These are phyloP conservation scores for Pseudogymnoascus destructans DNA, from an alignment of 2,329 filamentous ascomycete genomes.

Conservation along the genomic window DNA sequence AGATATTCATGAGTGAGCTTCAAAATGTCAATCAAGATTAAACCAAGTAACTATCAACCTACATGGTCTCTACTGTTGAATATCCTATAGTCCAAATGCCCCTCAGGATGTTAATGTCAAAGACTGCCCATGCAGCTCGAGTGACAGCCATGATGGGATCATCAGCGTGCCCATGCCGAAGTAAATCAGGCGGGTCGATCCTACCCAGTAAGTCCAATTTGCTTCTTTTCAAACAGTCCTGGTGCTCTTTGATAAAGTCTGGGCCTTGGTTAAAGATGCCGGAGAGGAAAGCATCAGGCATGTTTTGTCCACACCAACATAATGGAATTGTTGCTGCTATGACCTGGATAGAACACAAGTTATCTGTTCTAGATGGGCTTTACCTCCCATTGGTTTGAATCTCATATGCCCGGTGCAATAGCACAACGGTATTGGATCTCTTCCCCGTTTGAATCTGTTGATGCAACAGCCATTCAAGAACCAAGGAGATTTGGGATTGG, in stretches of 20 bases:
- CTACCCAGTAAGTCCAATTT: neutral
- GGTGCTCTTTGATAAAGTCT: neutral
- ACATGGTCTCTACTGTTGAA: neutral
- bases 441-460: neutral
- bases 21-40: neutral
- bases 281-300: neutral
- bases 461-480: neutral
- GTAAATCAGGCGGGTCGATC: neutral
- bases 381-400: neutral
- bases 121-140: neutral
- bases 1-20: neutral
- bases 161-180: neutral
- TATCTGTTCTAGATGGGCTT: neutral
- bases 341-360: neutral
- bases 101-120: too few species aligned
- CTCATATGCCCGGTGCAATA: neutral
- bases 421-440: neutral
- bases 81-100: neutral
- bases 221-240: neutral
- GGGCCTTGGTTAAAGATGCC: neutral
- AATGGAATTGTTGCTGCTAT: neutral
- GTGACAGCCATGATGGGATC: neutral
- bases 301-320: neutral
- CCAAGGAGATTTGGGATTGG: neutral
- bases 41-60: neutral